These are phyloP conservation scores for Dioscorea zingiberensis DNA, from an alignment of 106 monocot genomes.

Conservation along the genomic window DNA sequence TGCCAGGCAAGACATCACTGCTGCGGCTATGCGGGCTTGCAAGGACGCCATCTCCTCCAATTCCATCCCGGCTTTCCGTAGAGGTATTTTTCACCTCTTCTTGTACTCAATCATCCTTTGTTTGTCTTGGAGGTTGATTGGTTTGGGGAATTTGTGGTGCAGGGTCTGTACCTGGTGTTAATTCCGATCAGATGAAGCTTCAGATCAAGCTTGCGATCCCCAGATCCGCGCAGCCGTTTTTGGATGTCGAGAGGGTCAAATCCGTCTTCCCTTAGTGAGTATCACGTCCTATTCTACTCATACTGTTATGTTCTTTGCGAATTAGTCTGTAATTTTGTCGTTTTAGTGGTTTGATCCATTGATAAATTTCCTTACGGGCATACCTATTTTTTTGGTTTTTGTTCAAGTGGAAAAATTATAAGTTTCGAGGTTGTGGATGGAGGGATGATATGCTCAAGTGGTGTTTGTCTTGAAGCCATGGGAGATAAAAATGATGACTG, in stretches of 20 bases:
- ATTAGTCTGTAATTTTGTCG: not conserved
- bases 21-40: conserved; percentile 88
- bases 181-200: conserved; percentile 89
- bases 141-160: conserved; percentile 7
- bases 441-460: conserved; percentile 97
- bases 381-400: conserved; percentile 2
- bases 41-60: conserved; percentile 93
- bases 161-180: conserved; percentile 96
- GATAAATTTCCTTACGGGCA: not conserved
- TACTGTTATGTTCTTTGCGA: no score
- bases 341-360: not conserved
- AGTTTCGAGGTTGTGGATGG: conserved; percentile 80
- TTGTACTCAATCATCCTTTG: not conserved
- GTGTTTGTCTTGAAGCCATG: conserved; percentile 86
- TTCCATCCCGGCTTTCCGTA: conserved; percentile 90
- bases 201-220: conserved; percentile 83
- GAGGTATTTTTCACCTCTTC: conserved; percentile 30
- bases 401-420: conserved; percentile 69
- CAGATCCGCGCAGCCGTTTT: conserved; percentile 50
- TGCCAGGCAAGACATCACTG: conserved; percentile 78
- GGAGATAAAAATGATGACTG: conserved; percentile 94
- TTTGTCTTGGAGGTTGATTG: not conserved
- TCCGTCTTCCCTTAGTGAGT: conserved; percentile 96
- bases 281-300: not conserved
- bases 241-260: conserved; percentile 81